Percentiles rank a stretch among this genome's conserved stretches.
phyloP scores from a whole-genome alignment of 2,329 filamentous ascomycete species.

The Zymoseptoria passerinii region DNA sequence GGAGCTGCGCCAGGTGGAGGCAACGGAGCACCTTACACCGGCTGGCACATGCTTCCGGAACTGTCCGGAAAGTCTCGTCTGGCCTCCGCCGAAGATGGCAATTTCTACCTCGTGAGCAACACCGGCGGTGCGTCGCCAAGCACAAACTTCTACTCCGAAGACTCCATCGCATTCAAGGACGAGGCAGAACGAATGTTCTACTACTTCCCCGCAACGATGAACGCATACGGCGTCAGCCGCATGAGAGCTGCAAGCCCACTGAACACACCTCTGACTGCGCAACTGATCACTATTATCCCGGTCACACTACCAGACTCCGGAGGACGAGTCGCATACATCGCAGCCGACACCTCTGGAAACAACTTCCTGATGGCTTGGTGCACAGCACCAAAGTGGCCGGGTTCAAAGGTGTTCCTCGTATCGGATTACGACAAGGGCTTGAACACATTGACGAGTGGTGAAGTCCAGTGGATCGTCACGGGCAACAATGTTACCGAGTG shows the following conservation, averaged over 20 bases:
- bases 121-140: not conserved
- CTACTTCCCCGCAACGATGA: not conserved
- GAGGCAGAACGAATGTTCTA: slow-evolving; percentile 1
- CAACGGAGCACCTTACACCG: not conserved
- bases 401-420: slow-evolving; percentile 1
- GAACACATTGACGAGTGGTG: not conserved
- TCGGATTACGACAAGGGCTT: not conserved
- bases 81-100: not conserved
- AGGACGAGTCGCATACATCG: not conserved
- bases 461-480: not conserved
- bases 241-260: not conserved
- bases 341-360: not conserved
- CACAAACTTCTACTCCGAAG: not conserved
- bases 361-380: not conserved
- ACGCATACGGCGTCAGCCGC: not conserved
- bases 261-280: not conserved
- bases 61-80: not conserved
- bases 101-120: not conserved
- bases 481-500: not conserved
- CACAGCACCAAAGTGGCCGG: not conserved
- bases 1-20: not conserved
- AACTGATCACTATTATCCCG: not conserved
- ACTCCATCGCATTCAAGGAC: not conserved
- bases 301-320: not conserved
- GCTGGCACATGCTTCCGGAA: not conserved